These are phyloP conservation scores for Rhizoctonia solani DNA, from an alignment of 1,284 basidiomycete species.

Conservation along the genomic window DNA sequence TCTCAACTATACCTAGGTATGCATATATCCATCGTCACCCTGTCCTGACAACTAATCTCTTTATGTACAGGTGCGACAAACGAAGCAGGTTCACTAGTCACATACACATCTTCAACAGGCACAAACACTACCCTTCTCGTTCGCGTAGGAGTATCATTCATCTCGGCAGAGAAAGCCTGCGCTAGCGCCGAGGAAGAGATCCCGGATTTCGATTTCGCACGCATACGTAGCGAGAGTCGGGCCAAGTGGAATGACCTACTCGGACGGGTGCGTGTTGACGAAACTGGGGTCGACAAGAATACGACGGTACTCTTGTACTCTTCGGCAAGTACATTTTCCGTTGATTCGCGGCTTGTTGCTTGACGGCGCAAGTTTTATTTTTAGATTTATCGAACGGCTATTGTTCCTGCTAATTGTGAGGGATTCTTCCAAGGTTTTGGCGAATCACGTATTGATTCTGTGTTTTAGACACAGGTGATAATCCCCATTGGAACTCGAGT, in stretches of 20 bases:
- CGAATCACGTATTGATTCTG: not conserved
- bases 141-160: constrained; percentile 59
- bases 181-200: constrained; percentile 63
- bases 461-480: constrained; percentile 64
- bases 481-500: constrained; percentile 64
- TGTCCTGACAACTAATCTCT: constrained; percentile 39
- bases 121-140: constrained; percentile 42
- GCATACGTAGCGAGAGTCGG: constrained; percentile 50
- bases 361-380: too few species aligned
- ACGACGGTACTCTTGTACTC: constrained; percentile 59
- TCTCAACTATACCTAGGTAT: constrained; percentile 28
- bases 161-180: constrained; percentile 63
- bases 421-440: not conserved
- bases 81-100: constrained; percentile 57
- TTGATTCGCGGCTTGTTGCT: too few species aligned
- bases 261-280: constrained; percentile 58
- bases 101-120: constrained; percentile 51
- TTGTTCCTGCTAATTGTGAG: constrained; percentile 67
- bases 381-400: constrained; percentile 65
- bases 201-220: constrained; percentile 60
- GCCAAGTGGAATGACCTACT: constrained; percentile 62
- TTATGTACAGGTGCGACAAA: constrained; percentile 48
- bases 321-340: constrained; percentile 55
- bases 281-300: constrained; percentile 50
- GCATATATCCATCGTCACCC: not conserved